Conservation (phyloP, 192 early-diverging fungal species). For the Rhizoclosmatium globosum region DNA sequence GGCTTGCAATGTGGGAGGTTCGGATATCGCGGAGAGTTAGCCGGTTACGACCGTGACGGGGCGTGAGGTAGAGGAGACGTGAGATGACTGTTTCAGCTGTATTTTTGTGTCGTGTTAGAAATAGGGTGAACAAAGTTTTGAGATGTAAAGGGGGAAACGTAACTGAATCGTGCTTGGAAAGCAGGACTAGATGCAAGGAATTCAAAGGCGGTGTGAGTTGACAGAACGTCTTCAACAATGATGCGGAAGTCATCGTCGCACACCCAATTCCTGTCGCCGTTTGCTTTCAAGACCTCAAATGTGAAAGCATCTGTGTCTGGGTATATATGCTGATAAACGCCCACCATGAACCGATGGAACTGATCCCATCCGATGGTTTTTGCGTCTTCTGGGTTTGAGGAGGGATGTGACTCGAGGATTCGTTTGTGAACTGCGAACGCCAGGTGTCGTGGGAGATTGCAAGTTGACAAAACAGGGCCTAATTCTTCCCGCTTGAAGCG, state of each 20-base stretch:
- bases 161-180: slow-evolving; percentile 85
- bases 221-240: slow-evolving; percentile 68
- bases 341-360: slow-evolving; percentile 26
- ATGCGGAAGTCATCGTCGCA: slow-evolving; percentile 22
- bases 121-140: not conserved
- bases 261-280: not conserved
- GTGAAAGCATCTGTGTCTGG: slow-evolving; percentile 23
- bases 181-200: slow-evolving; percentile 81
- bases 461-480: not conserved
- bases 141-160: slow-evolving; percentile 11
- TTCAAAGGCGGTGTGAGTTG: slow-evolving; percentile 84
- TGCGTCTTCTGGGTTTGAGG: slow-evolving; percentile 5
- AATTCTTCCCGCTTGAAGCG: slow-evolving; percentile 2
- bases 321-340: slow-evolving; percentile 5
- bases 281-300: slow-evolving; percentile 35
- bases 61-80: slow-evolving; percentile 79
- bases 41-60: slow-evolving; percentile 65
- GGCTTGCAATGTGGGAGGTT: slow-evolving; percentile 60
- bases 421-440: slow-evolving; percentile 21
- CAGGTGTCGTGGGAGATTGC: slow-evolving; percentile 12
- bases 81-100: slow-evolving; percentile 85
- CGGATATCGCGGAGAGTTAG: slow-evolving; percentile 80
- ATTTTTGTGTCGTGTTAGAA: not conserved
- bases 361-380: slow-evolving; percentile 23
- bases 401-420: slow-evolving; percentile 12